Percentiles rank a stretch among this genome's conserved stretches.
phyloP scores from a whole-genome alignment of 495 filamentous ascomycete species.

The Aspergillus taichungensis region DNA sequence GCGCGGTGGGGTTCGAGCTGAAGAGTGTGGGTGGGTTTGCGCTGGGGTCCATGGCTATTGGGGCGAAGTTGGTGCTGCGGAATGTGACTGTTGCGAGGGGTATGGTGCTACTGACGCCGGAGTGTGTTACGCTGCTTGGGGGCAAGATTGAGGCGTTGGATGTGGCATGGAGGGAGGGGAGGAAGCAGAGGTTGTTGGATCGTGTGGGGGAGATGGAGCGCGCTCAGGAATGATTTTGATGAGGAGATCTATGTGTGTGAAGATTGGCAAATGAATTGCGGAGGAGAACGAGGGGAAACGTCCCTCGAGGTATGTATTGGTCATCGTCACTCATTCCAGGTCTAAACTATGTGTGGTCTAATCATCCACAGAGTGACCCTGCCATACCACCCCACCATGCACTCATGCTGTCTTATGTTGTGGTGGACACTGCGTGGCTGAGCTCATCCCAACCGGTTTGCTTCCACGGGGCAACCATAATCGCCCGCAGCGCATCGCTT shows the following conservation, averaged over 20 bases:
- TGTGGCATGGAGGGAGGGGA: conserved; percentile 61
- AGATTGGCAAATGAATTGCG: too few relatives aligned
- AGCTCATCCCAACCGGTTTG: conserved; percentile 53
- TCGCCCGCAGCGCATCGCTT: conserved; percentile 64
- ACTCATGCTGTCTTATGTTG: conserved; percentile 1
- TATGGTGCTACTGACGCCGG: conserved; percentile 64
- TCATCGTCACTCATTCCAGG: neutral
- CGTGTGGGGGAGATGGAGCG: conserved; percentile 35
- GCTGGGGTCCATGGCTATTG: conserved; percentile 59
- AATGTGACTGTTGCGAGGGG: conserved; percentile 63
- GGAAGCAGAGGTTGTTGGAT: conserved; percentile 59
- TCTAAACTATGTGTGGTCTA: conserved; percentile 1
- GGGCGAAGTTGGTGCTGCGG: conserved; percentile 68
- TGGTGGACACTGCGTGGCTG: conserved; percentile 18
- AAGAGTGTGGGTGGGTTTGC: conserved; percentile 53
- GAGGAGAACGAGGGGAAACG: too few relatives aligned
- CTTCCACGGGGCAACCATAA: conserved; percentile 77
- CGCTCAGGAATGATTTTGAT: neutral
- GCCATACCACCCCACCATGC: too few relatives aligned
- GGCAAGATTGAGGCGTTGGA: conserved; percentile 83
- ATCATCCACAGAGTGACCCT: neutral
- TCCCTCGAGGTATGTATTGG: conserved; percentile 6
- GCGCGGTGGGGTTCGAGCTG: conserved; percentile 68
- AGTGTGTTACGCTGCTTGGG: conserved; percentile 56
- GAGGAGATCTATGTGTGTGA: too few relatives aligned